Evolutionary conservation across 2,329 filamentous ascomycete species (phyloP).

Genomic region (Conoideocrella luteorostrata): DNA sequence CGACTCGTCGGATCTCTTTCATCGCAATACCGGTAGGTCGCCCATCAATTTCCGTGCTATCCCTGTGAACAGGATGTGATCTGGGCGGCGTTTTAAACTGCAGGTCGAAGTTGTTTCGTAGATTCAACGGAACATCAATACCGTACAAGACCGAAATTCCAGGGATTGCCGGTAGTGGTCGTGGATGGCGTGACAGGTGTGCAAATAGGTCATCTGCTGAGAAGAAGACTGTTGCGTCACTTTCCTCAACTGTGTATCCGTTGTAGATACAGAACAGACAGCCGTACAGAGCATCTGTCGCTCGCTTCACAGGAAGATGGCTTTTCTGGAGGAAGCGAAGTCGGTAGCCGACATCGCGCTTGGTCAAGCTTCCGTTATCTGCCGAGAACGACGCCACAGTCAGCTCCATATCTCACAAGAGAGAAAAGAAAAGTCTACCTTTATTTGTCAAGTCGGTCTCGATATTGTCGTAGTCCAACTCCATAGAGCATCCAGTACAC

Average conservation of each 20-base stretch:
- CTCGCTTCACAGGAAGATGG: conserved; percentile 41
- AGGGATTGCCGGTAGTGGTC: conserved; percentile 42
- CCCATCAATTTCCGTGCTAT: conserved; percentile 30
- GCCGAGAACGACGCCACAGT: too few relatives aligned
- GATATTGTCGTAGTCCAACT: conserved; percentile 46
- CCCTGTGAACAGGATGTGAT: conserved; percentile 34
- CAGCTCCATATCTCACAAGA: too few relatives aligned
- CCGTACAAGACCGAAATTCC: conserved; percentile 44
- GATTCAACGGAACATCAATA: conserved; percentile 29
- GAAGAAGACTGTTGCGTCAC: conserved; percentile 53
- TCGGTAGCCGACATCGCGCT: conserved; percentile 41
- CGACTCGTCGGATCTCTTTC: conserved; percentile 40
- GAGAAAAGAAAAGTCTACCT: conserved; percentile 24
- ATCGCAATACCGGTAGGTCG: conserved; percentile 40
- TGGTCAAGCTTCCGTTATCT: conserved; percentile 36
- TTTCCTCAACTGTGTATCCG: conserved; percentile 43
- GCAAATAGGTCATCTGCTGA: conserved; percentile 44
- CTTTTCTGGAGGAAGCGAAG: conserved; percentile 50
- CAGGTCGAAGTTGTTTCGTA: conserved; percentile 47
- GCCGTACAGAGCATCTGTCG: conserved; percentile 48
- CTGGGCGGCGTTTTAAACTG: conserved; percentile 37
- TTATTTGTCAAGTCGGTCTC: conserved; percentile 43
- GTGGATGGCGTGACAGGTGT: conserved; percentile 47
- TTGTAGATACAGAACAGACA: conserved; percentile 48
- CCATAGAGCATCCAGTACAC: conserved; percentile 46